Conservation (phyloP, 2,329 filamentous ascomycete genomes). For the Fusarium nanum region DNA sequence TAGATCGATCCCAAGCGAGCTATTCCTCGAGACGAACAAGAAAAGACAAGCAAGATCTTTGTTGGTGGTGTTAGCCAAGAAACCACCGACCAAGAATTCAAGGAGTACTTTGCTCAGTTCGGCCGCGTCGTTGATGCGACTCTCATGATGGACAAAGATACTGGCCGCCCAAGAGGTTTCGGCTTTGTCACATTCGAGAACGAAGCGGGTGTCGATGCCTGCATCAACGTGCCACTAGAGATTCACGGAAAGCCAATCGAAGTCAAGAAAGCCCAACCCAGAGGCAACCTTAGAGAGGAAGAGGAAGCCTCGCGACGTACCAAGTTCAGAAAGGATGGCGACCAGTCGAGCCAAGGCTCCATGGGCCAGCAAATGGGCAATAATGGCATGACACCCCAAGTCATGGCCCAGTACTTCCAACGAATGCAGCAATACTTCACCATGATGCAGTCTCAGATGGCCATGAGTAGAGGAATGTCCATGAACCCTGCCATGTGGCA, state of each 20-base stretch:
- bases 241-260: constrained; percentile 97
- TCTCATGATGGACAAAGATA: constrained; percentile 99
- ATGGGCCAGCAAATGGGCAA: constrained; percentile 59
- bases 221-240: constrained; percentile 84
- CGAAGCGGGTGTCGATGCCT: constrained; percentile 92
- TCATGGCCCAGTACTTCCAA: constrained; percentile 99
- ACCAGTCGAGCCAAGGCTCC: constrained; percentile 55
- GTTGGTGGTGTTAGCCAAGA: constrained; percentile 98
- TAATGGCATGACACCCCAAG: constrained; percentile 87
- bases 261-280: constrained; percentile 96
- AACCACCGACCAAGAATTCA: constrained; percentile 95
- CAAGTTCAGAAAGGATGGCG: constrained; percentile 68
- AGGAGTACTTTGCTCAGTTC: constrained; percentile 96
- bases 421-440: constrained; percentile 98
- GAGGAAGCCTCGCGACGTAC: constrained; percentile 76
- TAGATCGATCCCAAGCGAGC: constrained; percentile 98
- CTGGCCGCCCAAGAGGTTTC: constrained; percentile 93
- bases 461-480: constrained; percentile 79
- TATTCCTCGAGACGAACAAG: constrained; percentile 96
- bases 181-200: constrained; percentile 99
- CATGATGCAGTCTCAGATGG: constrained; percentile 94
- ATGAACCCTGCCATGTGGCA: constrained; percentile 83
- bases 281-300: constrained; percentile 93
- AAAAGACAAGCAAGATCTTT: constrained; percentile 98
- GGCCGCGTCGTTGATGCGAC: constrained; percentile 96